Evolutionary conservation across 768 basidiomycete genomes (phyloP), one percentile per base, ranked within the genome.

Genomic region (Boletus vermiculosoides): DNA sequence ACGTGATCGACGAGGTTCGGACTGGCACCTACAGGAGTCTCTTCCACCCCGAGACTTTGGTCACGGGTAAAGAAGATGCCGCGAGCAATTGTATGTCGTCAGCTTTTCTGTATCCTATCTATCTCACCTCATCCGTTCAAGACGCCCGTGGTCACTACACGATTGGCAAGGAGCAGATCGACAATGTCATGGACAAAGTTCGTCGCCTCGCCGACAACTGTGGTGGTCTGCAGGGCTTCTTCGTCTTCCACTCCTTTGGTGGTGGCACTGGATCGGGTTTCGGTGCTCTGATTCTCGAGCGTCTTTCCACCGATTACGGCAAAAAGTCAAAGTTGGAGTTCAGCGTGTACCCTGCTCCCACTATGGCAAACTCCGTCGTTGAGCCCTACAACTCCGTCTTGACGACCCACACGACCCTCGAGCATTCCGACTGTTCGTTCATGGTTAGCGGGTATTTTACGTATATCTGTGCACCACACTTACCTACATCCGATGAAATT

Each of bases 241-340:
- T 98, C 73, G 94, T 97, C 66, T 98, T 98, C 87, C 96, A 98
- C 81, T 99, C 96, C 48, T 98, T 99, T 74, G 96, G 96, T 74
- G 96, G 96, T 70, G 96, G 96, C 76, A 98, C 96, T 61, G 96
- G 96, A 60, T 99, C 96, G 56, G 96, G 96, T 63, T 96, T 99
- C 71, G 96, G 96, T 67, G 94, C 96, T 50, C 85, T 98, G 63
- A 84, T 98, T 51, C 86, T 99, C 57, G 96, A 98, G 77, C 87
- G 91, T 63, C 86, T 99, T 51, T 95, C 95, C 18, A 90, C 89
- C 56, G 96, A 99, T 74, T 99, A 97, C 66, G 96, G 96, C 73
- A 99, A 98, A 78, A 99, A 98, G 78, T 94, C 92, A 54, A 98
- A 98, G 81, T 85, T 98, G 61, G 95, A 99, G 76, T 98, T 98